Percentiles rank a stretch among this genome's conserved stretches.
Evolutionary conservation across 164 flowering plant genomes (phyloP).

Genomic region (Buxus sempervirens): DNA sequence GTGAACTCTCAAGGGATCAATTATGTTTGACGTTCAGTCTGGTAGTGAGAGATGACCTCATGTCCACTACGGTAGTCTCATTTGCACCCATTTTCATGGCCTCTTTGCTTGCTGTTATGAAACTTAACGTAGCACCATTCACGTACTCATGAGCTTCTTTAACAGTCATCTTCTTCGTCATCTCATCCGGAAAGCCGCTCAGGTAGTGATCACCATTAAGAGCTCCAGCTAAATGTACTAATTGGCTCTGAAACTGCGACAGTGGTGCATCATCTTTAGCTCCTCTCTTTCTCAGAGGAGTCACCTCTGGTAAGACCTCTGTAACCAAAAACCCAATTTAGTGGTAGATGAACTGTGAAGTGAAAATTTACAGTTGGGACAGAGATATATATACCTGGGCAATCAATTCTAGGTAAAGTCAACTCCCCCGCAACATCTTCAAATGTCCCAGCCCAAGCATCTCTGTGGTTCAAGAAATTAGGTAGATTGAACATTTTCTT

Average conservation of each 20-base stretch:
- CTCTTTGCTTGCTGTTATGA: slow-evolving; percentile 75
- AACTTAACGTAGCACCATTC: slow-evolving; percentile 71
- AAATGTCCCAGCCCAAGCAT: slow-evolving; percentile 99
- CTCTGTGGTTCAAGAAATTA: slow-evolving; percentile 86
- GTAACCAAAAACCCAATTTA: not conserved
- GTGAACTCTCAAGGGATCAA: too few relatives aligned
- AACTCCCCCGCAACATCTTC: slow-evolving; percentile 63
- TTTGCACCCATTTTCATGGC: slow-evolving; percentile 82
- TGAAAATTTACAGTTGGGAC: not conserved
- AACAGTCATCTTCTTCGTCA: slow-evolving; percentile 75
- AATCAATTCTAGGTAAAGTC: slow-evolving; percentile 51
- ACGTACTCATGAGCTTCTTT: slow-evolving; percentile 70
- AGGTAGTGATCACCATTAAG: slow-evolving; percentile 82
- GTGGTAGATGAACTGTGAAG: too few relatives aligned
- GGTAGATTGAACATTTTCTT: slow-evolving; percentile 91
- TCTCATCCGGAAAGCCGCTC: slow-evolving; percentile 72
- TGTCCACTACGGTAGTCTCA: slow-evolving; percentile 82
- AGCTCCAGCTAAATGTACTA: slow-evolving; percentile 81
- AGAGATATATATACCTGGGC: not conserved
- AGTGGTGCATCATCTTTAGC: slow-evolving; percentile 24
- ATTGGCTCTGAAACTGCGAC: slow-evolving; percentile 68
- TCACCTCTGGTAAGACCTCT: slow-evolving; percentile 27
- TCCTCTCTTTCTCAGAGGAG: slow-evolving; percentile 21
- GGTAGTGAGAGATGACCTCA: slow-evolving; percentile 91
- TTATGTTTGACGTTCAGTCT: slow-evolving; percentile 26